Conservation (phyloP, 2,329 filamentous ascomycete species). For the Neofusicoccum parvum region DNA sequence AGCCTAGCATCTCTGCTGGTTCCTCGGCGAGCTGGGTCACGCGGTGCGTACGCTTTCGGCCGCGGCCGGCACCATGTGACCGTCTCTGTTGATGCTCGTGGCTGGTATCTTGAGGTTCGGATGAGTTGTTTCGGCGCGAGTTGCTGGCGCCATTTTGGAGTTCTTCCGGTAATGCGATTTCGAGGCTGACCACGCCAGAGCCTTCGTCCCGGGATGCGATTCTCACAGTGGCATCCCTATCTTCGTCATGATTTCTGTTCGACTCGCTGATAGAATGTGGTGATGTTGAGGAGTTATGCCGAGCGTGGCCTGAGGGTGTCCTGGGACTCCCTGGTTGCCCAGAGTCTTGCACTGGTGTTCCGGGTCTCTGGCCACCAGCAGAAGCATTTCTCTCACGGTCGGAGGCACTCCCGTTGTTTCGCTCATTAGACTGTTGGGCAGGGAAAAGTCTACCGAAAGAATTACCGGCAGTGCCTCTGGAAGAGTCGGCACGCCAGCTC, state of each 20-base stretch:
- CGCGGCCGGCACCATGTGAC: neutral
- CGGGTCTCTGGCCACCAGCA: constrained; percentile 19
- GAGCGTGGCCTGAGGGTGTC: constrained; percentile 7
- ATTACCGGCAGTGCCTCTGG: neutral
- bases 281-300: neutral
- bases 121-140: constrained; percentile 15
- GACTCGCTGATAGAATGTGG: constrained; percentile 32
- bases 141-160: constrained; percentile 30
- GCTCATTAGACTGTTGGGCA: neutral
- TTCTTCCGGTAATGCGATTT: constrained; percentile 39
- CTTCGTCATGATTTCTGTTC: constrained; percentile 30
- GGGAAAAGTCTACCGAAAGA: neutral
- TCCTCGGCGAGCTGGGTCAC: constrained; percentile 39
- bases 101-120: constrained; percentile 10
- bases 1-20: constrained; percentile 36
- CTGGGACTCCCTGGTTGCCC: constrained; percentile 21
- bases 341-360: constrained; percentile 14
- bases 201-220: constrained; percentile 35
- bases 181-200: constrained; percentile 40
- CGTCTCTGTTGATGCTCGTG: neutral
- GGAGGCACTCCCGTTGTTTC: neutral
- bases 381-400: neutral
- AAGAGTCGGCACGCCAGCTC: constrained; percentile 23
- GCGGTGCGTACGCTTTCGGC: constrained; percentile 29
- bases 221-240: constrained; percentile 39